Base-by-base conservation (phyloP, 1,284 basidiomycete genomes). In the Stereum hirsutum region DNA sequence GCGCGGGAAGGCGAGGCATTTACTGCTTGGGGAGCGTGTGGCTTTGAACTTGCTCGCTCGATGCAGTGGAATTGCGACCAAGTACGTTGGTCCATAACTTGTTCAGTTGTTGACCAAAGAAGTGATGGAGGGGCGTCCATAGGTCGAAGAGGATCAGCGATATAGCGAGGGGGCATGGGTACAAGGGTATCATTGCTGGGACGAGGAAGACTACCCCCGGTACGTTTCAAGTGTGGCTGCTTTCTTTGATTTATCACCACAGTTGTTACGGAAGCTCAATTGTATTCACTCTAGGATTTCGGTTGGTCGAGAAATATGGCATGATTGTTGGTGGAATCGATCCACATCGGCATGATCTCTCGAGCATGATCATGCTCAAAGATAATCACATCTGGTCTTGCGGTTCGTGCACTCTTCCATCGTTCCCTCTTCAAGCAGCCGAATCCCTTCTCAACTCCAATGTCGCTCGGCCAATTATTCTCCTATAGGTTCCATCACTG, bases 291-390 rank as follows among this genome's bases (percentile, higher is more conserved):
- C 2, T 24, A 77, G 90, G 92, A 0, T 99, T 99, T 69, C 74
- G 96, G 39, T 72, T 98, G 14, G 94, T 99, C 5, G 95, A 99
- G 63, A 99, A 99, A 65, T 98, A 99, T 61, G 96, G 87, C 7
- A 99, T 99, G 96, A 69, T 98, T 36, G 91, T 99, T 21, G 95
- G 96, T 20, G 96, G 95, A 4, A 87, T 98, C 51, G 96, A 99
- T 62, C 72, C 89, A 15, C 96, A 99, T 67, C 77, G 96, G n/a
- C 88, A 97, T 57, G 94, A 98, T 64, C 72, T 99, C 26, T 93
- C 89, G 30, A 91, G 88, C 60, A 99, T 99, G 95, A 95, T 99
- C 58, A 99, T 99, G 95, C 80, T 99, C 57, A 99, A 99, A 66
- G 95, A 99, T 59, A 99, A 99, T 61, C 96, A 99, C 59, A 92